Evolutionary conservation across 495 filamentous ascomycete species (phyloP), one percentile per base, ranked within the genome.

Genomic region (Glonium stellatum): DNA sequence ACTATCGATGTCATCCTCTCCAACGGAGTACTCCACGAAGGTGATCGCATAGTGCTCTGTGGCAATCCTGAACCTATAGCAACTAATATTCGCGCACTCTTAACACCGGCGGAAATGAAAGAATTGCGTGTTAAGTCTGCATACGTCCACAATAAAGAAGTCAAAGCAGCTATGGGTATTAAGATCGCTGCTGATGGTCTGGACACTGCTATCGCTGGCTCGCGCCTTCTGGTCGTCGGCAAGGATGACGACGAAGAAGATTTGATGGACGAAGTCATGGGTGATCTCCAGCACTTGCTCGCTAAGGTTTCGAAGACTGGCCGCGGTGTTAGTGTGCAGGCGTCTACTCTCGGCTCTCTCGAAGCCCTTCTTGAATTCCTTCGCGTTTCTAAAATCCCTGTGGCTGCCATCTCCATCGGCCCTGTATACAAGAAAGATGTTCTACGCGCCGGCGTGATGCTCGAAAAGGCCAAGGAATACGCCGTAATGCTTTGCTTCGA

Each of bases 401-500:
- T 99, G 25, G 87, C 91, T 59, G 92, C 95, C 75, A 95, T 99
- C 59, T 92, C 90, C 55, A 99, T 99, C 68, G 95, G 95, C 42
- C 95, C 95, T 23, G 92, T 99, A 47, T 97, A 85, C 82, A 97
- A 96, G 80, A 91, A 95, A 65, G 95, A 99, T 75, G 89, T 99
- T 54, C 93, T 97, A 84, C 91, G 92, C 73, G 89, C 88, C 42
- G 92, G 89, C 65, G 88, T 86, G 55, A 99, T 99, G 95, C 77
- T 97, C 60, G 95, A 99, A 77, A 97, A 97, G 75, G 83, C 85
- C 47, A 90, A 89, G 67, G 93, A 99, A 71, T 95, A 85, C 61
- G 95, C 95, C 23, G 90, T 97, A 72, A 99, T 99, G 95, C 86
- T 99, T 19, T 97, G 95, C 72, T 99, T 99, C 79, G 95, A 99